Conservation (phyloP, 805 yeast species). For the Barnettozyma sp. region DNA sequence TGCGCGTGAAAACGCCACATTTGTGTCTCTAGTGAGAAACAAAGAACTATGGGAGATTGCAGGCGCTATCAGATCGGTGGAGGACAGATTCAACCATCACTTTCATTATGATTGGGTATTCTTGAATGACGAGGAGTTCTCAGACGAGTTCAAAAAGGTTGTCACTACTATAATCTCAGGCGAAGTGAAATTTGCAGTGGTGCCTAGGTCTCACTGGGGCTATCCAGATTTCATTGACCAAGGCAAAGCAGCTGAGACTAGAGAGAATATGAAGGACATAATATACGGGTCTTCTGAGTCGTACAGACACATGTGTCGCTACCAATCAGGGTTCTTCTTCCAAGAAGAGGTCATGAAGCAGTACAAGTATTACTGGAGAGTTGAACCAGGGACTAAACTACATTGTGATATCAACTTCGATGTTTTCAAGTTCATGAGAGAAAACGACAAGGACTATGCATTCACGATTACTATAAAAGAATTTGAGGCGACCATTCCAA, state of each 20-base stretch:
- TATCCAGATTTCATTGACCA: conserved; percentile 80
- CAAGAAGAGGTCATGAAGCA: conserved; percentile 67
- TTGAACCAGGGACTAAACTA: conserved; percentile 78
- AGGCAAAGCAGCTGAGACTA: conserved; percentile 59
- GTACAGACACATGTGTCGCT: conserved; percentile 90
- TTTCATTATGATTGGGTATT: conserved; percentile 94
- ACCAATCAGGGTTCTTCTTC: conserved; percentile 84
- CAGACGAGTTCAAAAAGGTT: conserved; percentile 67
- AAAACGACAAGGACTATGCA: conserved; percentile 64
- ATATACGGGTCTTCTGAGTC: conserved; percentile 62
- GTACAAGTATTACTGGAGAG: conserved; percentile 91
- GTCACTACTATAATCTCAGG: conserved; percentile 72
- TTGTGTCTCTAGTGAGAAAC: conserved; percentile 75
- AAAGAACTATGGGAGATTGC: conserved; percentile 56
- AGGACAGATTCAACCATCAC: conserved; percentile 80
- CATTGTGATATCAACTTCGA: conserved; percentile 81
- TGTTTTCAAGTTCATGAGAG: conserved; percentile 75
- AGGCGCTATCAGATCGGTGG: conserved; percentile 67
- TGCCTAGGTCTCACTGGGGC: conserved; percentile 84
- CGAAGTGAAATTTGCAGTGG: conserved; percentile 63
- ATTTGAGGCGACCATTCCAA: conserved; percentile 62
- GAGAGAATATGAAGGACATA: conserved; percentile 82
- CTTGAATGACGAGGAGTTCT: conserved; percentile 79
- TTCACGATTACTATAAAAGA: conserved; percentile 78
- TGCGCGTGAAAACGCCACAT: conserved; percentile 62